Evolutionary conservation across 805 yeast species (phyloP), one percentile per base, ranked within the genome.

Genomic region (Yarrowia keelungensis): DNA sequence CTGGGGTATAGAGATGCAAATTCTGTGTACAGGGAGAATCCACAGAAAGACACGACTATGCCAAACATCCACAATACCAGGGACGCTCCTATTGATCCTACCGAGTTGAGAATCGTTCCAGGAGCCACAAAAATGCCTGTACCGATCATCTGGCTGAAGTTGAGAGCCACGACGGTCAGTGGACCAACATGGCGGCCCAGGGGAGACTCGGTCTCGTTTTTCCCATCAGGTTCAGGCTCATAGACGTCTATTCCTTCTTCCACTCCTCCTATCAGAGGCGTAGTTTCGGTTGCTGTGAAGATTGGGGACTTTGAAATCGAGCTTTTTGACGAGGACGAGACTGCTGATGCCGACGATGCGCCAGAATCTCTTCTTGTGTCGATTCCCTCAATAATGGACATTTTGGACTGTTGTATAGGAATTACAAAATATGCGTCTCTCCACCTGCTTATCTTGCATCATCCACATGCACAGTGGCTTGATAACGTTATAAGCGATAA

Each of bases 41-140:
- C 62, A 26, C 62, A 56, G 38, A 56, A 56, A 11, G 62, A 56
- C 5, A 56, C 39, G 15, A 56, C 39, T 1, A 56, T 56, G 8
- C 91, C 91, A 26, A 85, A 77, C 8, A 84, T 73, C 90, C 90
- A 88, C 71, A 87, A 75, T 43, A 85, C 72, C 69, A 87, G 76
- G 2, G 87, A 76, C 58, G 83, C 78, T 14, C 90, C 90, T 8
- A 87, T 87, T 14, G 87, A 84, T 5, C 91, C 90, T 4, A 86
- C 77, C 51, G 84, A 77, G 14, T 79, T 74, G 71, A 83, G 87
- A 46, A 89, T 87, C 39, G 62, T 41, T 14, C 62, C 62, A 0
- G 62, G 62, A 15, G 62, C 46, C 3, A 56, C 62, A 9, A 56
- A 56, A n/a, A 56, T 56, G 12, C 62, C 62, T 5, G 62, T 56